Evolutionary conservation across 2,329 filamentous ascomycete genomes (phyloP), one percentile per base, ranked within the genome.

Genomic region (Amphichorda felina): DNA sequence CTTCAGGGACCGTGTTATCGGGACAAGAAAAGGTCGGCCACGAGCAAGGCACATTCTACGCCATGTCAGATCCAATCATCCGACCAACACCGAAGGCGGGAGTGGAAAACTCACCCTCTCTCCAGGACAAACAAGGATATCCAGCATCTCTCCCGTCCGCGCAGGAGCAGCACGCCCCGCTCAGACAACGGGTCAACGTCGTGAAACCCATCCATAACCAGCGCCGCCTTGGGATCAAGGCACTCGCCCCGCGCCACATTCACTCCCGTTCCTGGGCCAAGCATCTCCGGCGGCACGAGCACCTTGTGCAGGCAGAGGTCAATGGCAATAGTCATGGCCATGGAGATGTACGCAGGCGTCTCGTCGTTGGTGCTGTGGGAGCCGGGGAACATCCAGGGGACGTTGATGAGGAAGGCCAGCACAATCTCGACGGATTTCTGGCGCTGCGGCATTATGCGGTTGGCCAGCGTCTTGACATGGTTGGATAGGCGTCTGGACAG

Each of bases 391-490:
- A 84, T 82, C 80, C 80, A 85, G 0, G 80, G 80, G 6, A 85
- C 70, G 41, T 83, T 83, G 22, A 82, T 69, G 73, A 85, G 79
- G 48, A 84, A 84, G 0, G 76, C 80, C 2, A 85, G 59, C 0
- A 85, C 75, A 38, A 85, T 82, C 50, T 85, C 80, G 5, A 82
- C 77, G 0, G 80, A 85, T 38, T 77, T 70, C 46, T 75, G 70
- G 2, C 78, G 71, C 31, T 70, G 66, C 1, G 66, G 57, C 34
- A 79, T 74, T 30, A 84, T 68, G 19, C 70, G 65, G 18, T 75
- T 69, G 0, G 75, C 79, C 4, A 85, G 64, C 17, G 62, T 62
- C 41, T 72, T 76, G 41, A 70, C 70, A 43, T 85, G 80, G 35
- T 72, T 67, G 0, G 75, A 74, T 1, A 85, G 60, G 18, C 80